Percentiles rank a stretch among this genome's conserved stretches.
phyloP scores from a whole-genome alignment of 2,329 filamentous ascomycete species.

The Cytospora piceicola region DNA sequence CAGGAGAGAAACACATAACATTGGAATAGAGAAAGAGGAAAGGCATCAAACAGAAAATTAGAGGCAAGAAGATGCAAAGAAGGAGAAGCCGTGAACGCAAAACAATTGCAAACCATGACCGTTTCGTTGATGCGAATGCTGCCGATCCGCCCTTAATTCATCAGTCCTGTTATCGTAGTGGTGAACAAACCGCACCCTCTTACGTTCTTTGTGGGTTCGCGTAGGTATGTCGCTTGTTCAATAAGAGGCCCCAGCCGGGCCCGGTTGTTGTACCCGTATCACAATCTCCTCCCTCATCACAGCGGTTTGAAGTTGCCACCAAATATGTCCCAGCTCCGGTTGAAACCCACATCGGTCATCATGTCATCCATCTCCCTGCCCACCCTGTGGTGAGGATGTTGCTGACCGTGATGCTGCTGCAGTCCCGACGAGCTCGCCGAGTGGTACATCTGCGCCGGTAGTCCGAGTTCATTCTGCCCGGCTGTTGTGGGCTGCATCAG shows the following conservation, averaged over 20 bases:
- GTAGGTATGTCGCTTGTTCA: background rate
- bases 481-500: conserved; percentile 59
- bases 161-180: conserved; percentile 5
- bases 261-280: background rate
- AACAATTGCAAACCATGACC: background rate
- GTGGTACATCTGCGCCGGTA: conserved; percentile 50
- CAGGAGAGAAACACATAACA: too few species aligned
- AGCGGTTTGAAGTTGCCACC: conserved; percentile 35
- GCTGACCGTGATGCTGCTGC: conserved; percentile 39
- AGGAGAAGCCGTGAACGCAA: background rate
- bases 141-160: background rate
- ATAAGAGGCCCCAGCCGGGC: background rate
- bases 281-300: conserved; percentile 9
- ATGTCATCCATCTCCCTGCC: conserved; percentile 53
- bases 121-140: background rate
- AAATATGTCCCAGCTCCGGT: conserved; percentile 53
- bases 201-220: background rate
- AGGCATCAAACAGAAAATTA: background rate
- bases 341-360: conserved; percentile 52
- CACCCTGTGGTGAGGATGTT: conserved; percentile 42
- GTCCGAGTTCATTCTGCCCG: conserved; percentile 47
- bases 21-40: background rate
- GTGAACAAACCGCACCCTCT: background rate
- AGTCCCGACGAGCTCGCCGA: conserved; percentile 48
- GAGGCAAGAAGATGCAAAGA: background rate